Evolutionary conservation across 2,329 filamentous ascomycete species (phyloP).

Genomic region (Ceratocystis diversiconidia): DNA sequence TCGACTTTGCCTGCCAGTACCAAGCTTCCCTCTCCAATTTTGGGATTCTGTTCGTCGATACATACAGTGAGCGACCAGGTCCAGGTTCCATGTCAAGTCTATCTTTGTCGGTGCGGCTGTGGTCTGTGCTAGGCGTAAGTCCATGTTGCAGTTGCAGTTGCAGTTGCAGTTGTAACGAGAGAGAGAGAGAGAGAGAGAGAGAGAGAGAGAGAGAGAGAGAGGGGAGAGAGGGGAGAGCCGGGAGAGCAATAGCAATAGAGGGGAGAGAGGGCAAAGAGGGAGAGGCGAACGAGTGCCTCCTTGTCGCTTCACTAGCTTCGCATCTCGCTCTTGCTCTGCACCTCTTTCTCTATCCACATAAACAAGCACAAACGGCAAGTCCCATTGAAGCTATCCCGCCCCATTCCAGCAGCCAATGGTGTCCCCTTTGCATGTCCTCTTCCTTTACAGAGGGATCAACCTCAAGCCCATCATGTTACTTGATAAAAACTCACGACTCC

Average conservation of each 20-base stretch:
- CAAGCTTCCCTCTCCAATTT: constrained; percentile 7
- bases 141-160: neutral
- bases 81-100: constrained; percentile 7
- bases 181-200: neutral
- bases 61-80: neutral
- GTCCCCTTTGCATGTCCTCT: neutral
- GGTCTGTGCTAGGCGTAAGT: neutral
- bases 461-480: neutral
- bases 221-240: neutral
- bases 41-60: neutral
- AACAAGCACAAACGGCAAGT: no score
- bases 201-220: neutral
- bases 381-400: no score
- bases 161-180: neutral
- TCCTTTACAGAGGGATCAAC: neutral
- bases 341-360: no score
- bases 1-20: neutral
- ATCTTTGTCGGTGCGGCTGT: constrained; percentile 8
- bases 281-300: neutral
- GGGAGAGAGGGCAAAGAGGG: neutral
- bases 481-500: neutral
- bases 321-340: no score
- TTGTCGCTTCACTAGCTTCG: no score
- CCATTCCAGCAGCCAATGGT: neutral
- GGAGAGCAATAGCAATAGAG: neutral